Base-by-base conservation (phyloP, 495 filamentous ascomycete species). In the Aspergillus homomorphus region DNA sequence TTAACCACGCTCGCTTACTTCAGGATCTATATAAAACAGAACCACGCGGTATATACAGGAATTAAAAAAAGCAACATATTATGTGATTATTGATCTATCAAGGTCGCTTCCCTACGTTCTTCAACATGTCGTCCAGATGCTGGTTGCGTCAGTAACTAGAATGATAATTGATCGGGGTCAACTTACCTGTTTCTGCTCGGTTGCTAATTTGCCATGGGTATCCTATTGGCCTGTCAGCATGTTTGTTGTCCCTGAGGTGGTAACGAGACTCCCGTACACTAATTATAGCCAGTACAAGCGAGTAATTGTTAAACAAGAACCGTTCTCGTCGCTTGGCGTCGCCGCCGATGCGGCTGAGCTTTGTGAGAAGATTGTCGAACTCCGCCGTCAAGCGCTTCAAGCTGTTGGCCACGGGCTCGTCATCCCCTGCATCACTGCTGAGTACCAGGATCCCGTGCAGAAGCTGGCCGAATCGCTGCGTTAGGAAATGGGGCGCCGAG, bases 231-330 rank as follows among this genome's bases (percentile, higher is more conserved):
- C 5, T n/a, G 58, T 74, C 41, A 74, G 72, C 55, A 67, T 51
- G n/a, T 18, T 10, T 9, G 28, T 2, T n/a, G 6, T 20, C 14
- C 4, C 6, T 21, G n/a, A 6, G 24, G n/a, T n/a, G 1, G 26
- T 33, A 0, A 48, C 16, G 10, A 74, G 10, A 12, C 4, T 7
- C 15, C 33, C 76, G 30, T 74, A 84, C 82, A 63, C 87, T 87
- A 60, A 98, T 87, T 59, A 98, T 96, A 9, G 95, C 96, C 72
- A 91, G 72, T 10, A 98, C 83, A 65, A 98, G 78, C 50, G 87
- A 89, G 74, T 96, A 98, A 68, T 98, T 98, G 70, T 97, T 98
- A 65, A 84, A 90, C 62, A 98, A 73, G 63, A 98, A 96, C 58
- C 95, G 77, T 68, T 92, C 89, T 64, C 90, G 75, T 74, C 91